Percentiles rank a stretch among this genome's conserved stretches.
Conservation (phyloP, 768 basidiomycete genomes). For the Hemileccinum impolitum region DNA sequence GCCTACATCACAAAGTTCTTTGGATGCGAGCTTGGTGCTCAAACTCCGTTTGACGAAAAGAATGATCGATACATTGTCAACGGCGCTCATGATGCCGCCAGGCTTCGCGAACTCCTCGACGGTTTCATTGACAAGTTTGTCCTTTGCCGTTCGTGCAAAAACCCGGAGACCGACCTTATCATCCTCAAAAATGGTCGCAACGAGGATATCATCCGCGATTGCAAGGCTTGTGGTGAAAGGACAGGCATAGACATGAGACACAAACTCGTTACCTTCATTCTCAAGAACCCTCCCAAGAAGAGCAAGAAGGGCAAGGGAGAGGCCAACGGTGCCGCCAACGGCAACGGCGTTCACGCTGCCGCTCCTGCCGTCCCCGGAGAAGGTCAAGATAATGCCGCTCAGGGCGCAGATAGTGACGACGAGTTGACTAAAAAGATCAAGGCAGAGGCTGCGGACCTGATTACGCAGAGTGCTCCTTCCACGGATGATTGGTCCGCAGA, state of each 20-base stretch:
- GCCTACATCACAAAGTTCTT: constrained; percentile 99
- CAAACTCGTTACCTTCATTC: constrained; percentile 92
- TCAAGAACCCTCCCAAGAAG: constrained; percentile 96
- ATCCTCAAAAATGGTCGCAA: constrained; percentile 77
- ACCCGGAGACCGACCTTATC: constrained; percentile 95
- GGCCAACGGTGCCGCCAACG: constrained; percentile 51
- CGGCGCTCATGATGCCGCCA: constrained; percentile 87
- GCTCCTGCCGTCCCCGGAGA: constrained; percentile 39
- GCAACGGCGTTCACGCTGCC: constrained; percentile 41
- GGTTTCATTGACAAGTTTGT: constrained; percentile 98
- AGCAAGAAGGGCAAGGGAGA: constrained; percentile 49
- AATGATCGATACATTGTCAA: constrained; percentile 99
- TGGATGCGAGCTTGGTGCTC: constrained; percentile 96
- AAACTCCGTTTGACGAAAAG: constrained; percentile 94
- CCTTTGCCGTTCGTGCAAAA: constrained; percentile 96
- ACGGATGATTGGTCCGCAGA: constrained; percentile 92
- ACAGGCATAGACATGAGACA: constrained; percentile 94
- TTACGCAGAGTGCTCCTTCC: constrained; percentile 53
- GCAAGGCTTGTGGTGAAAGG: constrained; percentile 96
- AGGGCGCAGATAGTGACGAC: constrained; percentile 77
- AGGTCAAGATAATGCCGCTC: constrained; percentile 37
- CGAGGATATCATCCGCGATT: constrained; percentile 92
- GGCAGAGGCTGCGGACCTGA: constrained; percentile 79
- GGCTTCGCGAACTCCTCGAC: constrained; percentile 94
- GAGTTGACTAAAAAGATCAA: constrained; percentile 89